A percentile compares a stretch with the other conserved stretches of the same genome.
These are phyloP conservation scores for Xylariaceae sp. DNA, from an alignment of 2,329 filamentous ascomycete genomes.

Conservation along the genomic window DNA sequence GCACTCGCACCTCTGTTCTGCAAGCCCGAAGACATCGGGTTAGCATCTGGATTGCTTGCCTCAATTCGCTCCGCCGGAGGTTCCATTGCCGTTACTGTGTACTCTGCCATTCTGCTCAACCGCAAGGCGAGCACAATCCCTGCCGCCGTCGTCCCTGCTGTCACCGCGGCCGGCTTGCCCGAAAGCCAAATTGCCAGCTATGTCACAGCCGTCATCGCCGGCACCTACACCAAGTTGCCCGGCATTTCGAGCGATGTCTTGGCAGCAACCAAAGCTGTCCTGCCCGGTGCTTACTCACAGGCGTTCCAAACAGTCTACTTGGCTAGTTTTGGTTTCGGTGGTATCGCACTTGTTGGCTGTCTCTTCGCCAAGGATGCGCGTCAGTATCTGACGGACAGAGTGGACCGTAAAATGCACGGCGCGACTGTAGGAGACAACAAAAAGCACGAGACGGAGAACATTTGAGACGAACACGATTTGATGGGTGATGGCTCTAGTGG, in stretches of 20 bases:
- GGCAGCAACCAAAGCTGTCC: conserved; percentile 29
- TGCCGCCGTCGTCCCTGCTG: conserved; percentile 33
- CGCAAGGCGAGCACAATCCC: conserved; percentile 37
- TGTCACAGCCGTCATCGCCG: conserved; percentile 31
- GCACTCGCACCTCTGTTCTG: conserved; percentile 38
- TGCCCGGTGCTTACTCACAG: conserved; percentile 37
- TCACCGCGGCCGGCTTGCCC: conserved; percentile 37
- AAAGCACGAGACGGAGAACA: conserved; percentile 1
- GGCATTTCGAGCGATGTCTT: conserved; percentile 33
- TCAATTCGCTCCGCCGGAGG: conserved; percentile 39
- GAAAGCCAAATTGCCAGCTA: conserved; percentile 32
- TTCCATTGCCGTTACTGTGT: conserved; percentile 39
- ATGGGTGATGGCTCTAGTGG: no score
- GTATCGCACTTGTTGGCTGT: conserved; percentile 36
- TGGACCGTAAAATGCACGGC: conserved; percentile 34
- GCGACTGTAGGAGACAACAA: conserved; percentile 10
- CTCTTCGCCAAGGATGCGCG: conserved; percentile 36
- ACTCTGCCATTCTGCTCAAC: conserved; percentile 38
- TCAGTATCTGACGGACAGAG: conserved; percentile 33
- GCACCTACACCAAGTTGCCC: conserved; percentile 29
- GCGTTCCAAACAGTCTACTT: conserved; percentile 42
- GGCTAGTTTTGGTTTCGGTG: conserved; percentile 37
- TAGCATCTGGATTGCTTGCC: conserved; percentile 39
- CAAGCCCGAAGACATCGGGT: conserved; percentile 38
- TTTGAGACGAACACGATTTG: conserved; percentile 2